A percentile compares a stretch with the other conserved stretches of the same genome.
These are phyloP conservation scores for Diaporthe eres DNA, from an alignment of 2,329 filamentous ascomycete genomes.

Conservation along the genomic window DNA sequence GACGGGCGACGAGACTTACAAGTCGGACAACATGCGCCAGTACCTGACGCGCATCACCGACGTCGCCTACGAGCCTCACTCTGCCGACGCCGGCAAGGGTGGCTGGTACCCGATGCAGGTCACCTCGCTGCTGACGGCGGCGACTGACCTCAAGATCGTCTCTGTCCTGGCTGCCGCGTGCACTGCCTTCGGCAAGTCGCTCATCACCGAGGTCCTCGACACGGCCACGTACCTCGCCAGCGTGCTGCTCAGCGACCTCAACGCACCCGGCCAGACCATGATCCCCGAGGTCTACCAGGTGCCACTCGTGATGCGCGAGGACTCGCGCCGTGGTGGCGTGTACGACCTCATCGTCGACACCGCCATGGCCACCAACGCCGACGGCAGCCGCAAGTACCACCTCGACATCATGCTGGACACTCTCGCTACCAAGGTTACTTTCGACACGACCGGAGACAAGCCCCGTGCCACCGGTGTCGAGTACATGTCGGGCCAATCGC, in stretches of 20 bases:
- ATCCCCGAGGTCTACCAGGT: constrained; percentile 66
- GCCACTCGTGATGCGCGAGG: constrained; percentile 59
- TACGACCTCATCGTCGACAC: constrained; percentile 54
- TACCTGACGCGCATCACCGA: constrained; percentile 64
- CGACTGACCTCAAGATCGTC: constrained; percentile 66
- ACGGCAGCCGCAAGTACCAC: constrained; percentile 50
- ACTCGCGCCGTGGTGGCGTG: constrained; percentile 54
- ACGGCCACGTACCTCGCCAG: constrained; percentile 36
- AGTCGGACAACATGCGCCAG: constrained; percentile 62
- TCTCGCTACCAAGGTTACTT: constrained; percentile 44
- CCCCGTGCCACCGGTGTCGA: constrained; percentile 44
- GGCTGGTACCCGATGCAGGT: constrained; percentile 69
- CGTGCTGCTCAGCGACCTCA: constrained; percentile 39
- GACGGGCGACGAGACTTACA: constrained; percentile 66
- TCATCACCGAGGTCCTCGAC: constrained; percentile 33
- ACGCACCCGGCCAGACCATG: constrained; percentile 57
- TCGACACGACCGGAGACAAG: constrained; percentile 37
- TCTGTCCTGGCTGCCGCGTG: constrained; percentile 65
- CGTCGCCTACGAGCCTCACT: constrained; percentile 58
- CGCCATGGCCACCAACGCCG: constrained; percentile 51
- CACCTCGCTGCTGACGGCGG: constrained; percentile 64
- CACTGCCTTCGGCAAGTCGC: constrained; percentile 38
- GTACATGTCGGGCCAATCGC: constrained; percentile 42
- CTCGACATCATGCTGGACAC: constrained; percentile 57
- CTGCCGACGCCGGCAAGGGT: constrained; percentile 66